Evolutionary conservation across 2,329 filamentous ascomycete genomes (phyloP).

Genomic region (Nothopassalora personata): DNA sequence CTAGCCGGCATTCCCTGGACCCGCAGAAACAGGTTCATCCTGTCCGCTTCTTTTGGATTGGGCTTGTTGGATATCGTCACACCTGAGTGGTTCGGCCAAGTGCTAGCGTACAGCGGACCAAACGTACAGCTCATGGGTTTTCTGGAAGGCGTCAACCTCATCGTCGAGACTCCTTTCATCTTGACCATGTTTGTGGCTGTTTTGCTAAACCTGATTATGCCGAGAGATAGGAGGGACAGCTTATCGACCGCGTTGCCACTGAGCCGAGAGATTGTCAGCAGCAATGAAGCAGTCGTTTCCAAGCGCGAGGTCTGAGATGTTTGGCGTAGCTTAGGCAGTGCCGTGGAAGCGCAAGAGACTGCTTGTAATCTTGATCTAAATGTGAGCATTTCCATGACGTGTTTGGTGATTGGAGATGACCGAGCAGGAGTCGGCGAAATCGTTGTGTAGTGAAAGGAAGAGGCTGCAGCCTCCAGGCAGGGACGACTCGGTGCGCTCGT

Average conservation of each 20-base stretch:
- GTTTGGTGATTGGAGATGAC: no score
- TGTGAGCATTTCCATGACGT: no score
- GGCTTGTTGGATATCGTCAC: constrained; percentile 18
- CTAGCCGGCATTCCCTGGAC: constrained; percentile 64
- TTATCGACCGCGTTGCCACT: background rate
- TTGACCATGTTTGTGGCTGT: constrained; percentile 17
- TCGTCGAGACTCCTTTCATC: constrained; percentile 21
- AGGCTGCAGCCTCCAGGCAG: no score
- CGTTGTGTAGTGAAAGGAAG: no score
- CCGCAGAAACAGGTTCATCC: constrained; percentile 71
- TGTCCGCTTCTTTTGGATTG: constrained; percentile 34
- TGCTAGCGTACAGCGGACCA: constrained; percentile 10
- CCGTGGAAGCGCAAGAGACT: no score
- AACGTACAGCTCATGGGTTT: constrained; percentile 19
- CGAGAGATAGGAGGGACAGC: constrained; percentile 10
- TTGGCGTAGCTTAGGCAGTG: no score
- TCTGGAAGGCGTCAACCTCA: constrained; percentile 17
- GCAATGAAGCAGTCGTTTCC: background rate
- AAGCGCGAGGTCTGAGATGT: background rate
- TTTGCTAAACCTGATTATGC: constrained; percentile 19
- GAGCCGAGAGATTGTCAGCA: background rate
- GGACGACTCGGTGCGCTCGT: no score
- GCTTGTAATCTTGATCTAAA: no score
- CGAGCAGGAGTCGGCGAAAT: no score
- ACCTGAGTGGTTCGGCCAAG: constrained; percentile 16